phyloP scores from a whole-genome alignment of 108 stramenopile species.

The Cyclotella kingstonii region DNA sequence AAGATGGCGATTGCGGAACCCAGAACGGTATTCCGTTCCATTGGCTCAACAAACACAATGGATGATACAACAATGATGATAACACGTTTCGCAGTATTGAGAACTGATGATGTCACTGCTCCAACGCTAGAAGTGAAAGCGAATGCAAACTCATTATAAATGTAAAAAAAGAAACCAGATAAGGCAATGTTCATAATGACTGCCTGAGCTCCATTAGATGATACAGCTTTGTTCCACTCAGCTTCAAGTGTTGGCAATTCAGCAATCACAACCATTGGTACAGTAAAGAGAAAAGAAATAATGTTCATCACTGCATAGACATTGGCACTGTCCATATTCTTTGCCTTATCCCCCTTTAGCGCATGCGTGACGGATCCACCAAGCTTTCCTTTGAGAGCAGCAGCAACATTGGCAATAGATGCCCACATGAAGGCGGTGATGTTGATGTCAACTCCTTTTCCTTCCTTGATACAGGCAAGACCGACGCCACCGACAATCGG shows the following conservation, averaged over 20 bases:
- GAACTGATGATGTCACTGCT: conserved; percentile 81
- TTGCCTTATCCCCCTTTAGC: conserved; percentile 76
- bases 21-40: conserved; percentile 85
- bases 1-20: conserved; percentile 82
- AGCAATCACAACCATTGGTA: conserved; percentile 85
- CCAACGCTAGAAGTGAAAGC: conserved; percentile 85
- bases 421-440: conserved; percentile 87
- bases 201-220: conserved; percentile 51
- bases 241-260: conserved; percentile 63
- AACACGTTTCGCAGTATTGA: conserved; percentile 91
- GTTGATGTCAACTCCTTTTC: conserved; percentile 89
- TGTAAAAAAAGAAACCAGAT: conserved; percentile 92
- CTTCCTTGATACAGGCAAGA: conserved; percentile 87
- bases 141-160: conserved; percentile 96
- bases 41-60: conserved; percentile 77
- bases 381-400: conserved; percentile 85
- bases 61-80: conserved; percentile 86
- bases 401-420: conserved; percentile 89
- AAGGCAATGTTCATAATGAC: conserved; percentile 68
- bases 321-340: conserved; percentile 96
- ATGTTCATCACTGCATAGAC: conserved; percentile 95
- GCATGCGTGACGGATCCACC: conserved; percentile 87
- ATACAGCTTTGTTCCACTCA: conserved; percentile 66
- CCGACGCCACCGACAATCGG: conserved; percentile 95
- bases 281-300: conserved; percentile 83